Evolutionary conservation across 1,284 basidiomycete genomes (phyloP), one percentile per base, ranked within the genome.

Genomic region (Mycosarcoma maydis): DNA sequence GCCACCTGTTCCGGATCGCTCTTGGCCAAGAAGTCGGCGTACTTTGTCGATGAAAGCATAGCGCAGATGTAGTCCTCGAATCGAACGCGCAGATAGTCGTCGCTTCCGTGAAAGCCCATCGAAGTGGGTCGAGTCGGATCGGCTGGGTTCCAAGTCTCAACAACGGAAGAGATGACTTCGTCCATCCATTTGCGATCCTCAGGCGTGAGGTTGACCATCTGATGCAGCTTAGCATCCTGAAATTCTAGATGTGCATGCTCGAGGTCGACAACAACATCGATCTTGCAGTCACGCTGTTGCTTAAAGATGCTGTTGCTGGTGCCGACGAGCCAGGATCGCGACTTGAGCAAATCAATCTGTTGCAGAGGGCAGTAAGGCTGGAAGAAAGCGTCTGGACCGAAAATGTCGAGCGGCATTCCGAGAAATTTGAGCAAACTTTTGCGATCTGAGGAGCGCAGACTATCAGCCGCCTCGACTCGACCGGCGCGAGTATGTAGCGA

Each of bases 161-260:
- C 48, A 10, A 81, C 76, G 1, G 75, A 57, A 6, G 62, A 44
- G 30, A 80, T 72, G 20, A 81, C 42, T 40, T 89, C 88, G 76
- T 90, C 88, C 86, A 98, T 94, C 95, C 96, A 99, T 81, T 93
- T 96, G 56, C 95, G 86, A 83, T 98, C 96, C 1, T 94, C 92
- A 0, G 95, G 85, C 1, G 95, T 98, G 58, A 98, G 84, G 6
- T 87, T 87, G 24, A 90, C 88, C 23, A 90, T 84, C 26, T 90
- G 87, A 73, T 95, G 92, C 6, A 96, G 79, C 76, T 86, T 88
- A 0, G 90, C 87, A 80, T 98, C 90, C 24, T 89, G 39, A 49
- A 80, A 78, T 17, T 79, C 51, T 24, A 78, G 67, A 5, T 57
- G 65, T 16, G 62, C 65, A n/a, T 75, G 59, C 36, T 78, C 72